Base-by-base conservation (phyloP, 2,329 filamentous ascomycete genomes). In the Xylogone sp. region DNA sequence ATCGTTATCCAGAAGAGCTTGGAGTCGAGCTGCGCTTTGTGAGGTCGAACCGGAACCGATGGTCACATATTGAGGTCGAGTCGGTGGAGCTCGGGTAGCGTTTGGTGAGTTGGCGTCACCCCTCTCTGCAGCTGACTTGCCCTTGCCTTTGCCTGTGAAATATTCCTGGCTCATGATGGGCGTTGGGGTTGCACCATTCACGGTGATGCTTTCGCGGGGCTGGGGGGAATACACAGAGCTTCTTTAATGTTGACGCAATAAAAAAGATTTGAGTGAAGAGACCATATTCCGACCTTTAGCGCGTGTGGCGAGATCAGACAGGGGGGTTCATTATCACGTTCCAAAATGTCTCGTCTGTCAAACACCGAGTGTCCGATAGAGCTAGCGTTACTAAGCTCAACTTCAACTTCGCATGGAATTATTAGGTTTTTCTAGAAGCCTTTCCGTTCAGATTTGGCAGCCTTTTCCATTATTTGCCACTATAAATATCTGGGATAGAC, bases 41-140 rank as follows among this genome's bases (percentile, higher is more conserved):
- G 92, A 92, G 20, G 87, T 84, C 50, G 86, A 84, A 49, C 92
- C 92, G 59, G 79, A 84, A 52, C 93, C 93, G 47, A 97, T 89
- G 4, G 90, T 95, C 86, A 96, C 89, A 71, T 92, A 97, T 53
- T 83, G 78, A 7, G 87, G 87, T 55, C 62, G 64, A 53, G 52
- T 50, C 42, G 47, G 52, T 52, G 45, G 48, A 12, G 51, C 31
- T 42, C 47, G 20, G 45, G 49, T 27, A 22, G 21, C 45, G 21
- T 39, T 29, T 39, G 45, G 50, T 3, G 56, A 55, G 19, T 53
- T 54, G 20, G 58, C 45, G 39, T 57, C 57, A 22, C 53, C 59
- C 5, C n/a, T 18, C 29, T 53, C 50, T 27, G 20, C n/a, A n/a
- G n/a, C 21, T 1, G 43, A 48, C 39, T 49, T 48, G 13, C 34